Percentiles rank a stretch among this genome's conserved stretches.
Conservation (phyloP, 2,329 filamentous ascomycete species). For the Cordyceps cateniannulata region DNA sequence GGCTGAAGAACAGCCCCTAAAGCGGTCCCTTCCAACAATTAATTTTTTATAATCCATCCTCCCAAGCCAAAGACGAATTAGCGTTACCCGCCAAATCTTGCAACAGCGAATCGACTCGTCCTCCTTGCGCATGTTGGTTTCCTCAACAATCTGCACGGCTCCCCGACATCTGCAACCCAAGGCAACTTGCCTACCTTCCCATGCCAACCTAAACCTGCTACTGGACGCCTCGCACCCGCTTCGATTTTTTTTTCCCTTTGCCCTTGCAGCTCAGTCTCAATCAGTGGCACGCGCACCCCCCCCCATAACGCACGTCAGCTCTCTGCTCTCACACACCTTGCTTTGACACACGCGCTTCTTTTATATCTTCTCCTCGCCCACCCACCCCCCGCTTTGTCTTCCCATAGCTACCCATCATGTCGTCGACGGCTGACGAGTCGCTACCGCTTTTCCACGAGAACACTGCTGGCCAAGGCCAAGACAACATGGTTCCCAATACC, state of each 20-base stretch:
- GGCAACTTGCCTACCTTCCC: background rate
- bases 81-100: slow-evolving; percentile 2
- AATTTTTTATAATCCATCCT: background rate
- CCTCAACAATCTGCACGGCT: slow-evolving; percentile 12
- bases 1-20: background rate
- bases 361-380: slow-evolving; percentile 10
- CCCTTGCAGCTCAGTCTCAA: slow-evolving; percentile 1
- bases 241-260: background rate
- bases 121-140: slow-evolving; percentile 11
- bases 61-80: background rate
- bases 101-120: slow-evolving; percentile 4
- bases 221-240: slow-evolving; percentile 5
- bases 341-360: no score
- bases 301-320: background rate
- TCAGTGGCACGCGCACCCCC: background rate
- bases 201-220: background rate
- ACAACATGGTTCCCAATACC: slow-evolving; percentile 11
- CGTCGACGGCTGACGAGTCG: slow-evolving; percentile 5
- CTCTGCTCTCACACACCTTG: background rate
- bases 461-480: background rate
- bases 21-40: background rate
- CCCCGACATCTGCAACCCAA: slow-evolving; percentile 7
- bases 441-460: slow-evolving; percentile 11
- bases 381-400: slow-evolving; percentile 2
- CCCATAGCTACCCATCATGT: slow-evolving; percentile 10